A percentile compares a stretch with the other conserved stretches of the same genome.
Conservation (phyloP, 2,329 filamentous ascomycete genomes). For the Chaetomiaceae sp. region DNA sequence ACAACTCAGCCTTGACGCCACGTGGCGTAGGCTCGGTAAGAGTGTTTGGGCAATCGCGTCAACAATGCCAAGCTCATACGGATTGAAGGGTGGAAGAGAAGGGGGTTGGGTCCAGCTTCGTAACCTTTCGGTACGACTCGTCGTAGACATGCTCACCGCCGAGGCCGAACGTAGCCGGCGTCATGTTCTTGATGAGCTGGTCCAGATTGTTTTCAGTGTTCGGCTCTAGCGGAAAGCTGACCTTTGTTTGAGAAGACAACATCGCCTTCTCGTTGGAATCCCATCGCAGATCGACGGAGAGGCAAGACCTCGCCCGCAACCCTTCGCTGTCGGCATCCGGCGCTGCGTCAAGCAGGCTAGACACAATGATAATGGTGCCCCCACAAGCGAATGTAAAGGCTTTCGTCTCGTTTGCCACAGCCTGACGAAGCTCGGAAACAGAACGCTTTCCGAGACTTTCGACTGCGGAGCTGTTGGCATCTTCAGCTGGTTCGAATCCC, state of each 20-base stretch:
- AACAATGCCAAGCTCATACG: conserved; percentile 45
- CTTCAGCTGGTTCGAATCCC: neutral
- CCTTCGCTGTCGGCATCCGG: neutral
- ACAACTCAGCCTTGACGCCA: conserved; percentile 45
- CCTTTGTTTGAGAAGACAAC: conserved; percentile 7
- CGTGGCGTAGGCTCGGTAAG: conserved; percentile 29
- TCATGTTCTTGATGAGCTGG: conserved; percentile 29
- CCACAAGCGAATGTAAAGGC: conserved; percentile 12
- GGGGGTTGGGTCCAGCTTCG: conserved; percentile 38
- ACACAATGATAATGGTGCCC: conserved; percentile 9
- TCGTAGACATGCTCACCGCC: conserved; percentile 43
- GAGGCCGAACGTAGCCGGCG: conserved; percentile 44
- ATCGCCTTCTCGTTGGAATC: conserved; percentile 7
- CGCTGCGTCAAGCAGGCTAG: neutral
- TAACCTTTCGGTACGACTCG: conserved; percentile 46
- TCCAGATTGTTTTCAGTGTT: conserved; percentile 9
- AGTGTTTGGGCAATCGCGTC: conserved; percentile 43
- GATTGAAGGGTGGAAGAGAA: conserved; percentile 48
- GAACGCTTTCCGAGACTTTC: neutral
- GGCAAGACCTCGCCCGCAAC: neutral
- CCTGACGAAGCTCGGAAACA: conserved; percentile 1
- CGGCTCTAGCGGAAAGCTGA: conserved; percentile 15
- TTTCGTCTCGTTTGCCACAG: neutral
- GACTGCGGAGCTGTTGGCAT: neutral
- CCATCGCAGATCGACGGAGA: conserved; percentile 20